Evolutionary conservation across 345 rosid genomes (phyloP).

Genomic region (Citrus sp.): DNA sequence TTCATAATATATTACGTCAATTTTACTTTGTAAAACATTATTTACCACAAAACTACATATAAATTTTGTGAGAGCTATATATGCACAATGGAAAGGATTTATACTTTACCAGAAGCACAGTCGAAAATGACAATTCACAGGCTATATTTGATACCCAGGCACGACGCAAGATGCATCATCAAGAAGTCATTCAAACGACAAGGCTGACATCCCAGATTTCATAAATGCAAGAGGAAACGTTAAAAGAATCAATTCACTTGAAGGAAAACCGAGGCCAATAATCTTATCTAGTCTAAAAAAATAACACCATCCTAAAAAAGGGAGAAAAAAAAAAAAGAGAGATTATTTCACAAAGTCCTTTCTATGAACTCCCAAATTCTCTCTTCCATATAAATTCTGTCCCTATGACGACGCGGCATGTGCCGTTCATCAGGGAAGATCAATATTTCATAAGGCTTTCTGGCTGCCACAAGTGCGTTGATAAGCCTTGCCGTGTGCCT

Average conservation of each 20-base stretch:
- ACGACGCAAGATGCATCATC: neutral
- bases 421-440: conserved; percentile 91
- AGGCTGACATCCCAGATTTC: neutral
- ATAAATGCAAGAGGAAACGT: neutral
- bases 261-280: neutral
- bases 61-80: neutral
- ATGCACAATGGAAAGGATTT: neutral
- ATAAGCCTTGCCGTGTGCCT: conserved; percentile 90
- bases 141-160: neutral
- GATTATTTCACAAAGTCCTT: conserved; percentile 50
- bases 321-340: too few relatives aligned
- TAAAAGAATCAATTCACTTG: neutral
- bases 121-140: neutral
- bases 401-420: conserved; percentile 64
- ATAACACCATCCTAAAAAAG: too few relatives aligned
- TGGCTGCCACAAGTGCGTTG: conserved; percentile 66
- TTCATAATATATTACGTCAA: too few relatives aligned
- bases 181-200: neutral
- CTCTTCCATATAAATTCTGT: conserved; percentile 85
- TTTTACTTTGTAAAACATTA: too few relatives aligned
- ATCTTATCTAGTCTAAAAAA: neutral
- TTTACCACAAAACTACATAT: neutral
- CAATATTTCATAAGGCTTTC: conserved; percentile 71
- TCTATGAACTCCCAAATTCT: conserved; percentile 90
- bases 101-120: neutral